Conservation (phyloP, 192 early-diverging fungal species). For the Backusella australiensis region DNA sequence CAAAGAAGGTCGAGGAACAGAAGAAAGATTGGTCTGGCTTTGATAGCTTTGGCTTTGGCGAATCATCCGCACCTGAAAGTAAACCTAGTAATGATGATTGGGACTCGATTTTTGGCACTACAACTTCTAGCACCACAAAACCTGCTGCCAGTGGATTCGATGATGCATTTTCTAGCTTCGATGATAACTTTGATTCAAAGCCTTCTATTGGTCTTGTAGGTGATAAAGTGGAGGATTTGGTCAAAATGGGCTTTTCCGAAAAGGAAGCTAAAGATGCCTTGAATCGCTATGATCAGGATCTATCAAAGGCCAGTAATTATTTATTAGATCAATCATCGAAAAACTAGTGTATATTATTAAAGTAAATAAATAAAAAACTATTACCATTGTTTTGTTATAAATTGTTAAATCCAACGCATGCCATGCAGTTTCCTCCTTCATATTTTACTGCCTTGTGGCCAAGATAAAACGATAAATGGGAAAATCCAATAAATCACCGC, state of each 20-base stretch:
- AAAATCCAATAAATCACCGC: too few relatives aligned
- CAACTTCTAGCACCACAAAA: background rate
- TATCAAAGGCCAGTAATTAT: conserved; percentile 69
- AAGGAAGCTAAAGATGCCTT: conserved; percentile 65
- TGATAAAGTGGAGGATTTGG: conserved; percentile 43
- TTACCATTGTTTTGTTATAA: background rate
- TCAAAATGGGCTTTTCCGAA: conserved; percentile 69
- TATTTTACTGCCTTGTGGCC: too few relatives aligned
- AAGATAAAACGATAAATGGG: too few relatives aligned
- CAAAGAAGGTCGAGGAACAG: background rate
- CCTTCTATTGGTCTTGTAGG: conserved; percentile 10
- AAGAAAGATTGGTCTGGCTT: conserved; percentile 3
- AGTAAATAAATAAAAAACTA: background rate
- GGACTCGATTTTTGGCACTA: conserved; percentile 25
- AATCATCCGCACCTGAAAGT: background rate
- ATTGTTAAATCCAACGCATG: background rate
- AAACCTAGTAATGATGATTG: conserved; percentile 13
- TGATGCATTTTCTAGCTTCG: conserved; percentile 27
- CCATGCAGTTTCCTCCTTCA: too few relatives aligned
- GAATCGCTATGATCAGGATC: conserved; percentile 68
- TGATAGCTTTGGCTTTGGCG: conserved; percentile 1
- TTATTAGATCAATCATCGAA: conserved; percentile 54
- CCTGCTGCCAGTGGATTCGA: conserved; percentile 17
- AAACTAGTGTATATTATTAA: conserved; percentile 1
- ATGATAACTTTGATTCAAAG: conserved; percentile 2